These are phyloP conservation scores for Nothopassalora personata DNA, from an alignment of 2,329 filamentous ascomycete genomes.

Conservation along the genomic window DNA sequence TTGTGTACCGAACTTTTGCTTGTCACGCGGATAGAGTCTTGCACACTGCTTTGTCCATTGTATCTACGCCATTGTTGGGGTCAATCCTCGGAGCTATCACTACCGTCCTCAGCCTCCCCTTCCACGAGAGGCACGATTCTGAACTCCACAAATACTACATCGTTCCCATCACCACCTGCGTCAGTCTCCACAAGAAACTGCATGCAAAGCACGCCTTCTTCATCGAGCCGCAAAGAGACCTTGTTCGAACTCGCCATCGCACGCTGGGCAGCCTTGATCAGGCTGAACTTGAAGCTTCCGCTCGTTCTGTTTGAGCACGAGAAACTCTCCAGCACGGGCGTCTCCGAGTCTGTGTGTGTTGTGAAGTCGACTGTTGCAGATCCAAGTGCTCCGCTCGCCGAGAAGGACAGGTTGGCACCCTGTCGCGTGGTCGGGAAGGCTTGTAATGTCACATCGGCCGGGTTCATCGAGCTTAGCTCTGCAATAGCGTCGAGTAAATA, in stretches of 20 bases:
- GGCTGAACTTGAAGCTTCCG: constrained; percentile 78
- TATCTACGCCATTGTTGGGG: neutral
- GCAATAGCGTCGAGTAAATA: constrained; percentile 67
- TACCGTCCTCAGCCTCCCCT: constrained; percentile 49
- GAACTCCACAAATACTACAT: constrained; percentile 73
- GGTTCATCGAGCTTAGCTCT: constrained; percentile 64
- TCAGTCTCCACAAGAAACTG: constrained; percentile 96
- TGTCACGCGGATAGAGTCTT: neutral
- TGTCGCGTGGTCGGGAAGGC: constrained; percentile 35
- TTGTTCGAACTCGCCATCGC: constrained; percentile 94
- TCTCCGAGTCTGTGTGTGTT: constrained; percentile 24
- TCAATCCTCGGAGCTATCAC: constrained; percentile 2
- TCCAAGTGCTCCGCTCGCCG: constrained; percentile 57
- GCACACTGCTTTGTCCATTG: neutral
- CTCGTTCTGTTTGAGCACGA: constrained; percentile 54
- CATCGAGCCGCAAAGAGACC: constrained; percentile 82
- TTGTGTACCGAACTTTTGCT: neutral
- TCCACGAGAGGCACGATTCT: constrained; percentile 69
- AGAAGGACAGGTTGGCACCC: constrained; percentile 66
- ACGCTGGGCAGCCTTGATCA: constrained; percentile 77
- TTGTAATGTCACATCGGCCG: constrained; percentile 47
- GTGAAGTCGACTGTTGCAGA: constrained; percentile 57
- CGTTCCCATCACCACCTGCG: constrained; percentile 25
- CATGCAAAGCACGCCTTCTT: constrained; percentile 83
- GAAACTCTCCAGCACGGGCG: constrained; percentile 65